Evolutionary conservation across 768 basidiomycete genomes (phyloP), one percentile per base, ranked within the genome.

Genomic region (Royoungia palumana): DNA sequence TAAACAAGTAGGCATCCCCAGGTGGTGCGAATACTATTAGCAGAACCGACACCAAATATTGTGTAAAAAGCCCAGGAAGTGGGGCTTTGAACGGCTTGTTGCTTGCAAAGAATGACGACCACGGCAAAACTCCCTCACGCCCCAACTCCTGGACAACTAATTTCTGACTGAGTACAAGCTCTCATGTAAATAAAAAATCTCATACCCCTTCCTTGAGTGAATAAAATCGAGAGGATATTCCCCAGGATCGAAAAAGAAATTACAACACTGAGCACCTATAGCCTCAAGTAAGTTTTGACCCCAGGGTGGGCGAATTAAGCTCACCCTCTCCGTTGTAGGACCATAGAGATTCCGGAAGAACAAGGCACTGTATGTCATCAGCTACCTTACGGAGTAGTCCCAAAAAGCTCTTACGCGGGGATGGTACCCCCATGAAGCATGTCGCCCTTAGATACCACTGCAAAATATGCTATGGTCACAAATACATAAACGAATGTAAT

Each of bases 321-420:
- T 14, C 41, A 85, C 85, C 59, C 72, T 74, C 57, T 85, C 85
- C 0, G 81, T 80, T 0, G 72, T 65, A 0, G 75, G 70, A 0
- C 87, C 87, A 61, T 79, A 89, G 8, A 90, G 61, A 64, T 85
- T 85, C 41, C 86, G 74, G 60, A 90, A 89, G 67, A 86, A 89
- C 27, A 88, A 61, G 0, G 86, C 85, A 3, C 82, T 84, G 30
- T 2, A 4, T 7, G 28, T 5, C 19, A 49, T 51, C 1, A 47
- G 51, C 24, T 14, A 5, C 41, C 6, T 41, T 13, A 32, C 6
- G 4, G 35, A 41, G 17, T 5, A 36, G n/a, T 34, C 25, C 16
- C 2, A 28, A 5, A 14, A 20, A 30, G 45, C 13, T 11, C 82
- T 59, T 56, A 83, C 83, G 85, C 88, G n/a, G 85, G 78, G 43